Conservation (phyloP, 768 basidiomycete genomes). For the Cystobasidium tubakii region DNA sequence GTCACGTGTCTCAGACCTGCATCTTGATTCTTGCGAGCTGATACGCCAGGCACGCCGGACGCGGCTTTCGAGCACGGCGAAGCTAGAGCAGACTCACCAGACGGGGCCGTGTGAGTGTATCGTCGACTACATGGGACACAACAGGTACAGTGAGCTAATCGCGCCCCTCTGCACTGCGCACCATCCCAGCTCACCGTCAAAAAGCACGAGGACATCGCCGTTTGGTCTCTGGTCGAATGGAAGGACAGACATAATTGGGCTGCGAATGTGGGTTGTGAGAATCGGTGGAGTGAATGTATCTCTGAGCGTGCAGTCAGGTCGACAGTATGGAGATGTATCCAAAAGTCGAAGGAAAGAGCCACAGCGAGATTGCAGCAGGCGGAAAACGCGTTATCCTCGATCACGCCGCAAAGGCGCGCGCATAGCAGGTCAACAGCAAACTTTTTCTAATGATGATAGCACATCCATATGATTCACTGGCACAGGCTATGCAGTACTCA, state of each 20-base stretch:
- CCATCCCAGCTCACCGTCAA: constrained; percentile 9
- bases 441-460: no score
- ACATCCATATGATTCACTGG: no score
- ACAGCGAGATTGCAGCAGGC: neutral
- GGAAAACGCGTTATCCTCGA: neutral
- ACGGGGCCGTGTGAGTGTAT: constrained; percentile 51
- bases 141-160: neutral
- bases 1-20: neutral
- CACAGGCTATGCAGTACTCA: no score
- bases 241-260: constrained; percentile 3
- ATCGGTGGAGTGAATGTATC: neutral
- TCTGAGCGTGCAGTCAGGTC: no score
- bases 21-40: neutral
- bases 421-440: neutral
- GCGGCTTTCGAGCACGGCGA: neutral
- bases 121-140: constrained; percentile 50
- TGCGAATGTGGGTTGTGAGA: neutral
- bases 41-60: neutral
- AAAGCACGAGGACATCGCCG: constrained; percentile 32
- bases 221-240: constrained; percentile 34
- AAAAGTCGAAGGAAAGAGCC: neutral
- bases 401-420: neutral
- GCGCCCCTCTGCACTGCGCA: neutral
- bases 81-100: constrained; percentile 40
- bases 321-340: no score